Conservation (phyloP, 805 yeast genomes). For the Barnettozyma wickerhamii region DNA sequence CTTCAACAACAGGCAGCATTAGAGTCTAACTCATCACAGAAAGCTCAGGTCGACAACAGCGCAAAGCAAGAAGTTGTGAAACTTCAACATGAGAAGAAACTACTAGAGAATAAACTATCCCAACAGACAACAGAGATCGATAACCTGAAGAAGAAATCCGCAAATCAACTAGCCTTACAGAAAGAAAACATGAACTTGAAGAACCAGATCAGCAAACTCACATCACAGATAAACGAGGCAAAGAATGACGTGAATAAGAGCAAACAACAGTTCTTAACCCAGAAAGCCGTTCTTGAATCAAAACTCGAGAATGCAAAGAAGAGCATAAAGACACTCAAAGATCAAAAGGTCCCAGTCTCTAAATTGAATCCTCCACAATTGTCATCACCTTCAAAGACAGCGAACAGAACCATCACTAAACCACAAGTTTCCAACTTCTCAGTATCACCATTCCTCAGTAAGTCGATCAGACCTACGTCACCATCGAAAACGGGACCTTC, state of each 20-base stretch:
- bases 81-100: slow-evolving; percentile 20
- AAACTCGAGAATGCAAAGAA: slow-evolving; percentile 32
- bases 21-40: slow-evolving; percentile 13
- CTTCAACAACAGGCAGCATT: slow-evolving; percentile 16
- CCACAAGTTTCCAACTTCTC: slow-evolving; percentile 16
- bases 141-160: slow-evolving; percentile 22
- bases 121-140: slow-evolving; percentile 18
- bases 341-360: slow-evolving; percentile 4
- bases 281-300: slow-evolving; percentile 31
- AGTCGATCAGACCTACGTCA: slow-evolving; percentile 10
- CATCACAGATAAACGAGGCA: slow-evolving; percentile 27
- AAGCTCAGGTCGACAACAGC: slow-evolving; percentile 11
- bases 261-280: slow-evolving; percentile 29
- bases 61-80: slow-evolving; percentile 21
- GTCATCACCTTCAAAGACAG: slow-evolving; percentile 6
- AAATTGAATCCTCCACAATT: slow-evolving; percentile 15
- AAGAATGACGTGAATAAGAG: slow-evolving; percentile 28
- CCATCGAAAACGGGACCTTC: slow-evolving; percentile 1
- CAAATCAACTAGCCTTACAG: slow-evolving; percentile 13
- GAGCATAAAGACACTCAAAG: slow-evolving; percentile 25
- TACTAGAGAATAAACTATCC: slow-evolving; percentile 19
- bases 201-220: slow-evolving; percentile 30
- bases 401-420: slow-evolving; percentile 8
- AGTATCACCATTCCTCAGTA: slow-evolving; percentile 22
- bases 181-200: slow-evolving; percentile 32